These are phyloP conservation scores for Orychophragmus violaceus DNA, from an alignment of 345 rosid species.

Conservation along the genomic window DNA sequence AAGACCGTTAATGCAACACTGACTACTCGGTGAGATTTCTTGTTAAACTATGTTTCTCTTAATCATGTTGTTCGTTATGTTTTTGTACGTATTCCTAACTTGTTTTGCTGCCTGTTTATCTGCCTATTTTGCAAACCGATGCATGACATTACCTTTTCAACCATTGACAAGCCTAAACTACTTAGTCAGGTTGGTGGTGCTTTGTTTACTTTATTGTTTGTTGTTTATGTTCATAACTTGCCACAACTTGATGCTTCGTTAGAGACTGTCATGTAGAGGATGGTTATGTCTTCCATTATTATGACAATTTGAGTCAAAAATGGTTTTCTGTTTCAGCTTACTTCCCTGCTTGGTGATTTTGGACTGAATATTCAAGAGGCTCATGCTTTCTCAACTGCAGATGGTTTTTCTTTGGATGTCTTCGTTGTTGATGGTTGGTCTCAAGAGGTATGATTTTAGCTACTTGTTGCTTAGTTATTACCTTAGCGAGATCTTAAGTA, in stretches of 20 bases:
- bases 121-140: conserved; percentile 71
- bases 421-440: conserved; percentile 97
- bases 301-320: too few relatives aligned
- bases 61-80: neutral
- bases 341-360: too few relatives aligned
- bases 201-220: too few relatives aligned
- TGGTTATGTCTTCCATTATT: neutral
- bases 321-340: too few relatives aligned
- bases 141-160: too few relatives aligned
- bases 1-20: conserved; percentile 22
- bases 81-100: neutral
- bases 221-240: neutral
- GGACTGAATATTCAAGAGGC: too few relatives aligned
- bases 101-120: conserved; percentile 8
- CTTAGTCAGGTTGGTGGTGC: too few relatives aligned
- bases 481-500: neutral
- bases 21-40: conserved; percentile 20
- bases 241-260: neutral
- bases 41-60: neutral
- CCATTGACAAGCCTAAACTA: too few relatives aligned
- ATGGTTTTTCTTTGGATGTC: too few relatives aligned
- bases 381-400: too few relatives aligned
- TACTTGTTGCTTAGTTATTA: conserved; percentile 3
- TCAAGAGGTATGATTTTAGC: conserved; percentile 50
- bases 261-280: neutral